Conservation (phyloP, 495 filamentous ascomycete species). For the Poronia punctata region DNA sequence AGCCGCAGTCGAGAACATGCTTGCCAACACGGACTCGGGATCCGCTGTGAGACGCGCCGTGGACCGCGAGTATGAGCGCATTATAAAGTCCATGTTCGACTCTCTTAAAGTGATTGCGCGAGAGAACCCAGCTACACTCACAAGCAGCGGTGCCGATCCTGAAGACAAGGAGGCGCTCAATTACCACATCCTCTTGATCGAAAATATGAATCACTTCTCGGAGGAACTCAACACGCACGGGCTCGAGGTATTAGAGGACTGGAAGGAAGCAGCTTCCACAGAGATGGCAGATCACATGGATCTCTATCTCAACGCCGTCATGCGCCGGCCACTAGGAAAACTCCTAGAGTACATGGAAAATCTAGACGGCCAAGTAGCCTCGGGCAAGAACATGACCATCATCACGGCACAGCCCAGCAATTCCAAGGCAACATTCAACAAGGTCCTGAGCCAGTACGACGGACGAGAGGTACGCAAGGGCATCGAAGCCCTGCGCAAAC, state of each 20-base stretch:
- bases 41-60: slow-evolving; percentile 65
- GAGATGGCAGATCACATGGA: slow-evolving; percentile 86
- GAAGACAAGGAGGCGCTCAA: slow-evolving; percentile 96
- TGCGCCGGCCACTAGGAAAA: slow-evolving; percentile 82
- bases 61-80: slow-evolving; percentile 78
- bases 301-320: slow-evolving; percentile 78
- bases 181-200: slow-evolving; percentile 92
- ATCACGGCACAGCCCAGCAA: slow-evolving; percentile 71
- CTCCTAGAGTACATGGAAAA: slow-evolving; percentile 85
- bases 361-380: slow-evolving; percentile 60
- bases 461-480: slow-evolving; percentile 75
- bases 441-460: slow-evolving; percentile 72
- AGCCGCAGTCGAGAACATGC: slow-evolving; percentile 73
- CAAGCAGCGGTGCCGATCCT: slow-evolving; percentile 39
- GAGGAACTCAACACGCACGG: slow-evolving; percentile 78
- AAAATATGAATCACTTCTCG: slow-evolving; percentile 97
- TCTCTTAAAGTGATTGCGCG: slow-evolving; percentile 91
- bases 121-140: slow-evolving; percentile 65
- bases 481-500: slow-evolving; percentile 75
- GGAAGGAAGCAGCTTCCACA: slow-evolving; percentile 64
- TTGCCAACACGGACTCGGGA: slow-evolving; percentile 49
- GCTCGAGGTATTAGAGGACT: slow-evolving; percentile 70
- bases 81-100: slow-evolving; percentile 96
- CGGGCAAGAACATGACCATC: slow-evolving; percentile 34
- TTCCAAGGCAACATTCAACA: slow-evolving; percentile 74